Evolutionary conservation across 306 rosid genomes (phyloP), one percentile per base, ranked within the genome.

Genomic region (Lotus japonicus): DNA sequence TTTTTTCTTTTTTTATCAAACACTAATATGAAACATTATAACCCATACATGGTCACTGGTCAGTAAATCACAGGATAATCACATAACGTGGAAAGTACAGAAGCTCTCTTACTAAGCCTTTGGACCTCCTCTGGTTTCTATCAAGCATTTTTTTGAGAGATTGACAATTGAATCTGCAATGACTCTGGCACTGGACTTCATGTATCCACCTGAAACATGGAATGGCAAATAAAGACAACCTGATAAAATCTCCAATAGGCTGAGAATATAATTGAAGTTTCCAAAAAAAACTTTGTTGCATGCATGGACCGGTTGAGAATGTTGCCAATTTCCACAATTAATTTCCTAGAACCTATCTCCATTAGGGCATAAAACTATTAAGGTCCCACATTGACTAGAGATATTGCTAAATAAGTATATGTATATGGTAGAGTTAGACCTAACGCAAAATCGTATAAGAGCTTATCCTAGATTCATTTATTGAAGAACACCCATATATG

Each of bases 181-280:
- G 11, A 90, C 94, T 79, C 86, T 77, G 16, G 98, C 97, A 69
- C 92, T 88, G 53, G 96, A 85, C 79, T 85, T 94, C 97, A 88
- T 90, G 86, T 90, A 94, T 64, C 98, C 98, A 54, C 98, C 98
- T 94, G 91, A 74, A 76, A 77, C 70, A 52, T 57, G 62, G 13
- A 62, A 64, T 15, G 7, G 13, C 15, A 66, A 26, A 45, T 53
- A 33, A 38, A 58, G 35, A 41, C 21, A 54, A 48, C 36, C 28
- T 10, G 49, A 49, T 76, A 19, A 53, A 46, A 77, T 46, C 62
- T 26, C 39, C 58, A 54, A 65, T 55, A 46, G n/a, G 54, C 10
- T 60, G 26, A 46, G 43, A 48, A 60, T 28, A 59, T 46, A 17
- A 59, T 35, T 11, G 10, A 61, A 16, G 48, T 60, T 46, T 35